Base-by-base conservation (phyloP, 2,329 filamentous ascomycete genomes). In the Parasarocladium wereldwijsianum region DNA sequence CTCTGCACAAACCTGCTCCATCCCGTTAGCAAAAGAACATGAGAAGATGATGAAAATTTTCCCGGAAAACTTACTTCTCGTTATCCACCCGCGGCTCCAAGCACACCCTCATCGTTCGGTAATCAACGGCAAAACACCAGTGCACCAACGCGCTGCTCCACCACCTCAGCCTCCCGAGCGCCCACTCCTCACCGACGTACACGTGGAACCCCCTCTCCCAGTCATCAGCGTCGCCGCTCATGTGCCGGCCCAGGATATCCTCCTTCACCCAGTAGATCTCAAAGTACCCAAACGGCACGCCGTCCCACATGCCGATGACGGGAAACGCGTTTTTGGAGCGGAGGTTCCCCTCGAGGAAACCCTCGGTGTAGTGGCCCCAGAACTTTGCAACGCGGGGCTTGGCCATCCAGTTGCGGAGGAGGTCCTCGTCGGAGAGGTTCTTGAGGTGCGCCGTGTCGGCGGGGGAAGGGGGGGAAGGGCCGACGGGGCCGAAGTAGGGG, bases 241-340 rank as follows among this genome's bases (percentile, higher is more conserved):
- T 53, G 38, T 83, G 64, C 27, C 64, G 67, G 1, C 82, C 84
- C 1, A 98, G 51, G 0, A 63, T 58, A 45, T 96, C 90, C 49
- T 98, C 90, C 45, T 93, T 93, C 4, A 90, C 84, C 87, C 90
- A 98, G 57, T 98, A 98, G 19, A 98, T 68, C 58, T 98, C 90
- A 48, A 98, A 94, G 50, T 92, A 98, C 0, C 85, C 90, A 55
- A 96, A 98, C 0, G 87, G 87, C 36, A 87, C 78, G 8, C 84
- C 86, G 42, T 96, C 84, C 82, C 87, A 98, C 48, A 85, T 76
- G 1, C 82, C 90, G 36, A 96, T 87, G 1, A 77, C 84, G 0
- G 90, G 90, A 51, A 96, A 93, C 7, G 76, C 84, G 52, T 94
- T 79, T 12, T 65, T 63, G 13, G 66, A 74, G 9, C 63, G 63